Evolutionary conservation across 2,329 filamentous ascomycete species (phyloP).

Genomic region (Triangularia verruculosa): DNA sequence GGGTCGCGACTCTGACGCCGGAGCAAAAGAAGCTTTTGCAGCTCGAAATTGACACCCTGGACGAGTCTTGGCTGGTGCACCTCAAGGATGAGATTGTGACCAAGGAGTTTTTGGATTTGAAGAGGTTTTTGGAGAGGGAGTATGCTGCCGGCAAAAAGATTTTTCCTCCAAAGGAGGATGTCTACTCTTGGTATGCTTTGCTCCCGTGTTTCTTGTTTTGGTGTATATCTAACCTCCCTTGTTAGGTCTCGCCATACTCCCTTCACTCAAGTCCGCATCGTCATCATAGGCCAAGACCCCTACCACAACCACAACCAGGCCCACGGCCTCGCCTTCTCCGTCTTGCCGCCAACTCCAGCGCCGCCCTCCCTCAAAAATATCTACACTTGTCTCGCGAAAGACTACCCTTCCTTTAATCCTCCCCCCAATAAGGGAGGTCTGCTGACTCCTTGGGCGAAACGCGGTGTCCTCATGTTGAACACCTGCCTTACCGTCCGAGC

Average conservation of each 20-base stretch:
- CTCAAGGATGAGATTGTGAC: constrained; percentile 82
- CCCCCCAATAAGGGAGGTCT: constrained; percentile 78
- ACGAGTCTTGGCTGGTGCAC: constrained; percentile 86
- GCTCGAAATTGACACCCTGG: constrained; percentile 87
- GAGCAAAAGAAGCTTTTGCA: constrained; percentile 82
- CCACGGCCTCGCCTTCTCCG: constrained; percentile 93
- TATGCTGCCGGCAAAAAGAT: constrained; percentile 69
- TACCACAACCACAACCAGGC: constrained; percentile 97
- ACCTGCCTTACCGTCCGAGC: constrained; percentile 91
- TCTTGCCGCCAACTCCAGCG: constrained; percentile 81
- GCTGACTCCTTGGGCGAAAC: constrained; percentile 89
- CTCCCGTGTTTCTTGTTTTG: neutral
- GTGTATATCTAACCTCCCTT: neutral
- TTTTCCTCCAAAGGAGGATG: constrained; percentile 82
- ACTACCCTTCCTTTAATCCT: constrained; percentile 75
- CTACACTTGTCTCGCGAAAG: constrained; percentile 80
- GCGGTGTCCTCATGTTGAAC: constrained; percentile 89
- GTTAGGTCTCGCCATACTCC: constrained; percentile 92
- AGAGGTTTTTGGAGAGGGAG: constrained; percentile 81
- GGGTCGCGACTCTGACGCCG: constrained; percentile 72
- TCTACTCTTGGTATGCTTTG: constrained; percentile 83
- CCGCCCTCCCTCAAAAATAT: constrained; percentile 93
- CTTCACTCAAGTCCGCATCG: constrained; percentile 81
- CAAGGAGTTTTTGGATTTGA: constrained; percentile 80
- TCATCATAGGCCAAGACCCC: constrained; percentile 93